These are phyloP conservation scores for Nitzschia putrida DNA, from an alignment of 108 stramenopile species.

Conservation along the genomic window DNA sequence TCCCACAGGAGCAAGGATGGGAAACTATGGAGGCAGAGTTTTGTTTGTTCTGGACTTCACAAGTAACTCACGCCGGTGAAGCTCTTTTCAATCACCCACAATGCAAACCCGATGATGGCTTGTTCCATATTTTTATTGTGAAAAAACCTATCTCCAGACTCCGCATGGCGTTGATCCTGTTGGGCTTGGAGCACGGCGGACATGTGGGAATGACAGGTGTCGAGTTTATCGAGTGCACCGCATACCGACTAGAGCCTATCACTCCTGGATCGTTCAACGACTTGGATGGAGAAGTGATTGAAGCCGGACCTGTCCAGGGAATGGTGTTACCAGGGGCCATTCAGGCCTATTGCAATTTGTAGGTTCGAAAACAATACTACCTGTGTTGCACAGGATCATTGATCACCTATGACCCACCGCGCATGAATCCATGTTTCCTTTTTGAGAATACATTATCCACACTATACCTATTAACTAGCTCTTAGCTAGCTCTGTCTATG, in stretches of 20 bases:
- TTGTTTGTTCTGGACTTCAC: constrained; percentile 83
- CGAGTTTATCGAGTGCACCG: constrained; percentile 73
- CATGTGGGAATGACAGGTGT: constrained; percentile 58
- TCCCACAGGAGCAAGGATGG: constrained; percentile 57
- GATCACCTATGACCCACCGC: no score
- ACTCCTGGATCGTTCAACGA: constrained; percentile 70
- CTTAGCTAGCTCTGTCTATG: no score
- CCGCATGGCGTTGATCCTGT: constrained; percentile 55
- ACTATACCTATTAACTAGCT: no score
- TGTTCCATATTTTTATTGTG: constrained; percentile 77
- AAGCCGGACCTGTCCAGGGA: constrained; percentile 82
- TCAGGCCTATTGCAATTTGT: constrained; percentile 36
- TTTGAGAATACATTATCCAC: no score
- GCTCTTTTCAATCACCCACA: constrained; percentile 64
- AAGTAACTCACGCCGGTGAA: constrained; percentile 68
- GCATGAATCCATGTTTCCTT: no score
- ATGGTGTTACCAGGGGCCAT: constrained; percentile 48
- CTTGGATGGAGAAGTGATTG: constrained; percentile 87
- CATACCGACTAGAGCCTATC: constrained; percentile 76
- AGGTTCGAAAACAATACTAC: not conserved
- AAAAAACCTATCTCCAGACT: constrained; percentile 50
- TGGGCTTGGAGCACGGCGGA: constrained; percentile 70
- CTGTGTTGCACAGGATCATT: no score
- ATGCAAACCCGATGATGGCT: constrained; percentile 69
- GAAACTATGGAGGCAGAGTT: constrained; percentile 69